These are phyloP conservation scores for Teunomyces stri DNA, from an alignment of 805 yeast genomes.

Conservation along the genomic window DNA sequence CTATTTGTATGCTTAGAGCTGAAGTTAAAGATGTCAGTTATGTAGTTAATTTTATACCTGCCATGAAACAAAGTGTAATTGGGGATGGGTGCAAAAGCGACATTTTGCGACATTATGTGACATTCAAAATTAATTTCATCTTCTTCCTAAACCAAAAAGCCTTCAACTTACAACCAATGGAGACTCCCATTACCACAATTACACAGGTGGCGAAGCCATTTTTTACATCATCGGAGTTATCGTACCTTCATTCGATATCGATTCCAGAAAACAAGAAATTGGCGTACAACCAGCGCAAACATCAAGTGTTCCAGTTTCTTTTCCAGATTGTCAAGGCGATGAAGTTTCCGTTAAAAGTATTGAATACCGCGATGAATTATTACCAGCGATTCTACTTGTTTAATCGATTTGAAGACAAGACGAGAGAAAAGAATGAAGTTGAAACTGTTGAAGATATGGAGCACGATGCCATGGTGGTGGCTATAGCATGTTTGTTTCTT, in stretches of 20 bases:
- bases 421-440: slow-evolving; percentile 24
- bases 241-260: slow-evolving; percentile 49
- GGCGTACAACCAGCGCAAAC: slow-evolving; percentile 49
- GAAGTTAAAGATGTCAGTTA: neutral
- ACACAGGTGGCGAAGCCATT: slow-evolving; percentile 59
- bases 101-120: slow-evolving; percentile 2
- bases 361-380: slow-evolving; percentile 68
- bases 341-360: slow-evolving; percentile 67
- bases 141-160: neutral
- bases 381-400: slow-evolving; percentile 70
- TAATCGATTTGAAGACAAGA: slow-evolving; percentile 49
- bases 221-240: slow-evolving; percentile 53
- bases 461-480: slow-evolving; percentile 56
- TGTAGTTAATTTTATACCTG: slow-evolving; percentile 1
- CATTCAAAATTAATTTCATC: neutral
- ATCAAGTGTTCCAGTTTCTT: slow-evolving; percentile 52
- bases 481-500: slow-evolving; percentile 63
- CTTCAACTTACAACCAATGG: neutral
- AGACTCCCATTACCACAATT: slow-evolving; percentile 10
- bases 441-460: slow-evolving; percentile 26
- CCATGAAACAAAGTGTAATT: neutral
- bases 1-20: neutral
- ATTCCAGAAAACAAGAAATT: slow-evolving; percentile 47
- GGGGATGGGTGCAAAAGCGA: neutral
- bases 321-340: slow-evolving; percentile 51